Evolutionary conservation across 2,329 filamentous ascomycete genomes (phyloP).

Genomic region (Cytospora piceae): DNA sequence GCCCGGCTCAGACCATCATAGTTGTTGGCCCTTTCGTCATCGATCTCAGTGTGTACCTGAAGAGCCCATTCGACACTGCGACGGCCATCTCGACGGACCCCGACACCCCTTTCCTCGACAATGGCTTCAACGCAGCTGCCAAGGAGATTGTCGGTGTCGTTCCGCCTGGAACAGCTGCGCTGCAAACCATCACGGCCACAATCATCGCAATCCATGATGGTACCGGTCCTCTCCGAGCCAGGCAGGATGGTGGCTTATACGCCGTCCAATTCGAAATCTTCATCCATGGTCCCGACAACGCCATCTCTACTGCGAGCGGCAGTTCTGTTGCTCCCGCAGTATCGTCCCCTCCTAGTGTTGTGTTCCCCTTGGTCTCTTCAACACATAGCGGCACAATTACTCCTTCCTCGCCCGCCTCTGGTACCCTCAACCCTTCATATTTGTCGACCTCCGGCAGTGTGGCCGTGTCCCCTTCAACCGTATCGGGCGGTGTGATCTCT

Average conservation of each 20-base stretch:
- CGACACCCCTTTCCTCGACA: slow-evolving; percentile 9
- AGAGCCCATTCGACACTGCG: neutral
- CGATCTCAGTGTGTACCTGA: slow-evolving; percentile 7
- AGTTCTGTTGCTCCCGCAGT: neutral
- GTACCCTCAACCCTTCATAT: neutral
- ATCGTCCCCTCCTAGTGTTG: neutral
- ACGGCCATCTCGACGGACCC: slow-evolving; percentile 4
- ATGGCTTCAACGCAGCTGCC: neutral
- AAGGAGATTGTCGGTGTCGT: slow-evolving; percentile 6
- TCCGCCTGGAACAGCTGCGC: neutral
- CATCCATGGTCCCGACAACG: neutral
- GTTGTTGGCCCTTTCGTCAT: slow-evolving; percentile 10
- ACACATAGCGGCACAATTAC: neutral
- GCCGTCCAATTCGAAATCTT: slow-evolving; percentile 4
- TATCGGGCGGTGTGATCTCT: neutral
- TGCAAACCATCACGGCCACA: slow-evolving; percentile 6
- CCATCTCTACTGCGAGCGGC: neutral
- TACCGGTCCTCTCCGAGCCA: slow-evolving; percentile 3
- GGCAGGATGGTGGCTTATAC: neutral
- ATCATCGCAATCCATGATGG: neutral
- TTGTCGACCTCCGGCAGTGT: neutral
- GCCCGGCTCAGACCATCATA: slow-evolving; percentile 4
- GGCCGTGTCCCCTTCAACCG: neutral
- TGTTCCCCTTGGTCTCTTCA: neutral
- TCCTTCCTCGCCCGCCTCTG: neutral